Evolutionary conservation across 768 basidiomycete species (phyloP).

Genomic region (Phaeotremella skinneri): DNA sequence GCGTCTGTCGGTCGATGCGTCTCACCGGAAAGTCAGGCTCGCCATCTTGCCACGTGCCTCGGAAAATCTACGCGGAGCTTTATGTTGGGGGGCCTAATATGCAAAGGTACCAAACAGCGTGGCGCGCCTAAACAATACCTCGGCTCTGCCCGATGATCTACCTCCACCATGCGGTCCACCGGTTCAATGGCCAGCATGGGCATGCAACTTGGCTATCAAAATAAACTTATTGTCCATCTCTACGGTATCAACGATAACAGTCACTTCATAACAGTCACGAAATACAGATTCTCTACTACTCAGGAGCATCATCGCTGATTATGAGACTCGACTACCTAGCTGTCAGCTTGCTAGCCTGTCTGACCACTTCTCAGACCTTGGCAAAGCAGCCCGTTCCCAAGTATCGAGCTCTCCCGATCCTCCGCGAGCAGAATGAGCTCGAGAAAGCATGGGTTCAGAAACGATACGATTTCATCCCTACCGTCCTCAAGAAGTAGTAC

Average conservation of each 20-base stretch:
- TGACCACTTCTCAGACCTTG: not conserved
- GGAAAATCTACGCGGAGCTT: not conserved
- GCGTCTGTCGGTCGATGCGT: too few relatives aligned
- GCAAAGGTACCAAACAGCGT: too few relatives aligned
- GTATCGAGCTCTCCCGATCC: constrained; percentile 21
- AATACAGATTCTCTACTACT: too few relatives aligned
- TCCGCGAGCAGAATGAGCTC: constrained; percentile 25
- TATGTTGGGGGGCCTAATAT: too few relatives aligned
- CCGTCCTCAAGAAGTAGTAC: constrained; percentile 55
- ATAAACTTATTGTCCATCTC: too few relatives aligned
- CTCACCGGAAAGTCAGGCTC: too few relatives aligned
- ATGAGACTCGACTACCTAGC: not conserved
- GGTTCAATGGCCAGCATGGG: too few relatives aligned
- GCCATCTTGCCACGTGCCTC: not conserved
- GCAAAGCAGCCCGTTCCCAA: constrained; percentile 15
- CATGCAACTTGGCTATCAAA: too few relatives aligned
- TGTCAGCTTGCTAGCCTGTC: not conserved
- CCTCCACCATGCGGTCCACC: too few relatives aligned
- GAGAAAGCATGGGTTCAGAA: constrained; percentile 39
- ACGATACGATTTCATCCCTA: constrained; percentile 55
- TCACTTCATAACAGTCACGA: too few relatives aligned
- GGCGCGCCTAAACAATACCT: not conserved
- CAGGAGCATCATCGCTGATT: too few relatives aligned
- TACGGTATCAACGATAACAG: too few relatives aligned
- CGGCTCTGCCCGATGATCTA: not conserved